phyloP scores from a whole-genome alignment of 2,329 filamentous ascomycete genomes.

The Microcyclospora tardicrescens region DNA sequence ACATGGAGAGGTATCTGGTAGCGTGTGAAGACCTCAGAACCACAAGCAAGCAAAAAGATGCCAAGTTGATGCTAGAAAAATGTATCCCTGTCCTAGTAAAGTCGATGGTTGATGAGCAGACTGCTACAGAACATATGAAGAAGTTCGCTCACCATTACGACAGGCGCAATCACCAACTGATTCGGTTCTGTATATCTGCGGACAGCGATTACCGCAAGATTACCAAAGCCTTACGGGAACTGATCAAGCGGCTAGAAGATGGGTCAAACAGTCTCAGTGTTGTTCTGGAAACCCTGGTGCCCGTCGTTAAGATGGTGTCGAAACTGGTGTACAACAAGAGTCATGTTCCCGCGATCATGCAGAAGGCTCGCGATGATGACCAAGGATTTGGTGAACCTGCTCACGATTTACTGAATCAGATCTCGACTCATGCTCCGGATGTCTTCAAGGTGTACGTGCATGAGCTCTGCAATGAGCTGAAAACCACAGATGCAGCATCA shows the following conservation, averaged over 20 bases:
- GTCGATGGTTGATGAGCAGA: conserved; percentile 61
- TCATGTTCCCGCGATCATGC: conserved; percentile 81
- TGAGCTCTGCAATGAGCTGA: conserved; percentile 76
- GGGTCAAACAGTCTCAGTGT: conserved; percentile 44
- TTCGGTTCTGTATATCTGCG: conserved; percentile 71
- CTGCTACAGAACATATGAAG: conserved; percentile 64
- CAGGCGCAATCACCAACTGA: conserved; percentile 75
- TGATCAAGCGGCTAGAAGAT: conserved; percentile 54
- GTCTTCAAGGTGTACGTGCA: conserved; percentile 88
- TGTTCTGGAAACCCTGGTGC: conserved; percentile 66
- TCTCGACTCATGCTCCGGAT: conserved; percentile 76
- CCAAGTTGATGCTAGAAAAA: conserved; percentile 56
- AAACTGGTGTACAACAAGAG: conserved; percentile 88
- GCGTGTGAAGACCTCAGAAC: conserved; percentile 50
- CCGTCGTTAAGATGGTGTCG: conserved; percentile 70
- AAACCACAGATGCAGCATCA: conserved; percentile 63
- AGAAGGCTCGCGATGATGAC: conserved; percentile 72
- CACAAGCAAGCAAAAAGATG: conserved; percentile 47
- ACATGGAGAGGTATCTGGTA: conserved; percentile 63
- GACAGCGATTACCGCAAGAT: conserved; percentile 89
- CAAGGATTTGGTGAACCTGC: conserved; percentile 64
- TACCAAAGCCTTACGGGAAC: conserved; percentile 76
- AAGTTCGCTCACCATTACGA: conserved; percentile 89
- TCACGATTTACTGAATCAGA: conserved; percentile 82
- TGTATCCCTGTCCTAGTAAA: conserved; percentile 61